Conservation (phyloP, 441 rosid species). For the Gossypium schwendimanii region DNA sequence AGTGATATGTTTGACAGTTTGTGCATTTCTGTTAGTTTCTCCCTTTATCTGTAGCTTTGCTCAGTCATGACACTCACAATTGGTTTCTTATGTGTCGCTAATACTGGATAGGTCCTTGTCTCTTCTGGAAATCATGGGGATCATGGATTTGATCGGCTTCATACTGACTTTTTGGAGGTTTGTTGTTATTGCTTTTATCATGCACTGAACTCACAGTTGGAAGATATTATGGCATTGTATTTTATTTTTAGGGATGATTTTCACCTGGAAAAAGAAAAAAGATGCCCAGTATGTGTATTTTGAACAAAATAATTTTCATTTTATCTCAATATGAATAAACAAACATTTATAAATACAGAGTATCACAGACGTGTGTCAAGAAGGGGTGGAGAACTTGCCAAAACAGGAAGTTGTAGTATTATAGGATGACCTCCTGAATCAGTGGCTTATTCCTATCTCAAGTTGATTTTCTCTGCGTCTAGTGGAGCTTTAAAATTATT, state of each 20-base stretch:
- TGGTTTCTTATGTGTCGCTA: not conserved
- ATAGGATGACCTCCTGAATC: not conserved
- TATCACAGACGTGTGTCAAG: not conserved
- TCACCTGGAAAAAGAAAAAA: not conserved
- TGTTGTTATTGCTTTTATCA: constrained; percentile 15
- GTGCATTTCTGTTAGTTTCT: not conserved
- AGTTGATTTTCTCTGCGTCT: not conserved
- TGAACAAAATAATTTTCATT: not conserved
- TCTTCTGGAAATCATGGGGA: constrained; percentile 42
- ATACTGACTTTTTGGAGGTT: constrained; percentile 72
- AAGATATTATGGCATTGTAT: not conserved
- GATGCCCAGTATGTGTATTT: not conserved
- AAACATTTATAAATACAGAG: not conserved
- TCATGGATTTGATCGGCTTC: constrained; percentile 35
- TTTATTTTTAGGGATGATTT: not conserved
- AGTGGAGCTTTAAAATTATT: not conserved
- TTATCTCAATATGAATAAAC: not conserved
- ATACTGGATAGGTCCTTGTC: constrained; percentile 40
- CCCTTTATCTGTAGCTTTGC: not conserved
- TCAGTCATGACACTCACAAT: not conserved
- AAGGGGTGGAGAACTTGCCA: not conserved
- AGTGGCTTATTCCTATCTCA: constrained; percentile 6
- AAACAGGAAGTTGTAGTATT: not conserved
- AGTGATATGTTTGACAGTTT: not conserved
- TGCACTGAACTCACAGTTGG: not conserved